Evolutionary conservation across 2,329 filamentous ascomycete genomes (phyloP), one percentile per base, ranked within the genome.

Genomic region (Teratosphaeria zuluensis): DNA sequence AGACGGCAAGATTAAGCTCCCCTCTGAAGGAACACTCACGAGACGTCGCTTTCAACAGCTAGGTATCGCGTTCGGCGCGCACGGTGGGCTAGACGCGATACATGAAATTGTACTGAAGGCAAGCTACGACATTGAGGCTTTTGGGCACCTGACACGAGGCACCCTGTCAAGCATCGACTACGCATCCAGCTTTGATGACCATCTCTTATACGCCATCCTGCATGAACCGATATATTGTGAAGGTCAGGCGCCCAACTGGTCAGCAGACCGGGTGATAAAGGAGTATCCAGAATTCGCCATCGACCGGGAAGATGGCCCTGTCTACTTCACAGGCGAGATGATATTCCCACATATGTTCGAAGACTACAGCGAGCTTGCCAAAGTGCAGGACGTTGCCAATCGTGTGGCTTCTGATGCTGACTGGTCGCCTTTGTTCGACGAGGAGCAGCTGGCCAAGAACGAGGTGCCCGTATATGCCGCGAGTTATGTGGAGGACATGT

Each of bases 251-350:
- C 86, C 89, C 1, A 81, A 84, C 58, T 96, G 91, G 91, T 85
- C 90, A 5, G 88, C 89, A 1, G 77, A 86, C 46, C 80, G 85
- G 2, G 75, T 91, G 56, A 79, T 87, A 63, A 73, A 79, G 63
- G 73, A 60, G 66, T 75, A 74, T 61, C 70, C 19, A 16, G 74
- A 73, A 16, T 84, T 83, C 70, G 73, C 77, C 56, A 66, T 77
- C 19, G 73, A 76, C 1, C 73, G 42, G 63, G 75, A 24, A 32
- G 72, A 77, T 5, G 70, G 75, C 2, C 85, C 86, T 0, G 77
- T 94, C 24, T 88, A 82, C 72, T 95, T 96, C 75, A 90, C 89
- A 0, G 91, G 92, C 60, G 92, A 97, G 76, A 96, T 96, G 90
- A 83, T 96, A 55, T 96, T 85, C 71, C 87, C 88, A 0, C 87